These are phyloP conservation scores for Lipomyces yarrowii DNA, from an alignment of 1,139 yeast species.

Conservation along the genomic window DNA sequence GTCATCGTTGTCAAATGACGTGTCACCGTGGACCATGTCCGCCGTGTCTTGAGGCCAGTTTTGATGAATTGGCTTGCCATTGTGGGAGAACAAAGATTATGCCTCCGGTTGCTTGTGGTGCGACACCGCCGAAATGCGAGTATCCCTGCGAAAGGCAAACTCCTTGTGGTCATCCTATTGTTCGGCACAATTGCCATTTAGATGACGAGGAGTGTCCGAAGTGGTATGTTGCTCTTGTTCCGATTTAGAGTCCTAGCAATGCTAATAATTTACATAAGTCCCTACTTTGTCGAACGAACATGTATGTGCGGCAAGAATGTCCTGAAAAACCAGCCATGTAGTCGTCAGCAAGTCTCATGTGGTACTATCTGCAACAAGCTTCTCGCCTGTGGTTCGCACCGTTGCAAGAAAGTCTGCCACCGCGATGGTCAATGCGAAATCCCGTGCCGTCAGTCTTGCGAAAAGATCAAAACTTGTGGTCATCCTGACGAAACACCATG, in stretches of 20 bases:
- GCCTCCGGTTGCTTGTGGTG: slow-evolving; percentile 92
- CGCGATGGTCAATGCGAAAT: slow-evolving; percentile 42
- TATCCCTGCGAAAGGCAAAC: slow-evolving; percentile 66
- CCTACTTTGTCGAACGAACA: slow-evolving; percentile 58
- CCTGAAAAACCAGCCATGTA: slow-evolving; percentile 70
- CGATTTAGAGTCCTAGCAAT: neutral
- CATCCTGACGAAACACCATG: slow-evolving; percentile 67
- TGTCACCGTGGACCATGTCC: slow-evolving; percentile 88
- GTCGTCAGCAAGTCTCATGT: slow-evolving; percentile 70
- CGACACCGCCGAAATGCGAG: slow-evolving; percentile 65
- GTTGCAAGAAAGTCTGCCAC: slow-evolving; percentile 65
- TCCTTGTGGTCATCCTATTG: slow-evolving; percentile 75
- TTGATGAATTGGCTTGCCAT: slow-evolving; percentile 78
- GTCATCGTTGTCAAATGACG: slow-evolving; percentile 69
- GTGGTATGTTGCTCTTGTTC: slow-evolving; percentile 45
- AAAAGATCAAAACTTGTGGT: slow-evolving; percentile 56
- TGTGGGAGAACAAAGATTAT: slow-evolving; percentile 80
- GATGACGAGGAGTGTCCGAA: slow-evolving; percentile 68
- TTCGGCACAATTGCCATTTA: slow-evolving; percentile 75
- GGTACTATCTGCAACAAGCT: slow-evolving; percentile 63
- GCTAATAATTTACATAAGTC: slow-evolving; percentile 37
- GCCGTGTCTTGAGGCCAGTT: slow-evolving; percentile 80
- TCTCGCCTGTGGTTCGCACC: slow-evolving; percentile 66
- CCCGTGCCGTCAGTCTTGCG: slow-evolving; percentile 60
- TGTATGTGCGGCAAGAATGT: slow-evolving; percentile 73